Base-by-base conservation (phyloP, 805 yeast species). In the Cyberlindnera euphorbiae region DNA sequence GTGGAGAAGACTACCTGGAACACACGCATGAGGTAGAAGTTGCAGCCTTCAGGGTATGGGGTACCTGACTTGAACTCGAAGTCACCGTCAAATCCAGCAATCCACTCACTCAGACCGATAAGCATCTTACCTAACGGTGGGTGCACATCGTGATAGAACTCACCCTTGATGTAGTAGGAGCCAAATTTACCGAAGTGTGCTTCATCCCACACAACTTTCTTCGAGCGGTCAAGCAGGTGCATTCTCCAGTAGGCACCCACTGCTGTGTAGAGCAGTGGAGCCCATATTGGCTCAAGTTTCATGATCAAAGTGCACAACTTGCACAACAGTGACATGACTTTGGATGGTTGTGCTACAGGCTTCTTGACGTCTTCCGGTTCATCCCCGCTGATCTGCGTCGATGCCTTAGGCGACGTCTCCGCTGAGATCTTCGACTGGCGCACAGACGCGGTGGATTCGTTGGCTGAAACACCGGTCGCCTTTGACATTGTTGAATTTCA, bases 101-200 rank as follows among this genome's bases (percentile, higher is more conserved):
- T 54, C 55, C 75, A 82, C 18, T 88, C 95, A 13, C 87, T 78
- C 5, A 84, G 63, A 2, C 87, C 94, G 42, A 82, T 78, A 33
- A 84, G 63, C 80, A 84, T 76, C 53, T 84, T 84, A 8, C 93
- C 95, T 49, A 84, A 67, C 1, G 94, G 94, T 15, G 95, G 95
- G 55, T 84, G 95, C 21, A 84, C 94, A 62, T 84, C 95, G 50
- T 79, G 86, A 52, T 84, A 84, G 55, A 83, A 82, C 51, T 83
- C 88, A 53, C 79, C 87, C 57, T 79, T 73, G 46, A 82, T 63
- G 58, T 84, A 84, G 52, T 82, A 78, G 4, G 90, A 79, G 30
- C 94, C 94, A 56, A 84, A 84, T 56, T 82, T 82, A 28, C 93
- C 95, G 57, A 84, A 84, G 66, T 84, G 95, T 6, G 94, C 93